Percentiles rank a stretch among this genome's conserved stretches.
These are phyloP conservation scores for Styphnolobium japonicum DNA, from an alignment of 306 rosid genomes.

Conservation along the genomic window DNA sequence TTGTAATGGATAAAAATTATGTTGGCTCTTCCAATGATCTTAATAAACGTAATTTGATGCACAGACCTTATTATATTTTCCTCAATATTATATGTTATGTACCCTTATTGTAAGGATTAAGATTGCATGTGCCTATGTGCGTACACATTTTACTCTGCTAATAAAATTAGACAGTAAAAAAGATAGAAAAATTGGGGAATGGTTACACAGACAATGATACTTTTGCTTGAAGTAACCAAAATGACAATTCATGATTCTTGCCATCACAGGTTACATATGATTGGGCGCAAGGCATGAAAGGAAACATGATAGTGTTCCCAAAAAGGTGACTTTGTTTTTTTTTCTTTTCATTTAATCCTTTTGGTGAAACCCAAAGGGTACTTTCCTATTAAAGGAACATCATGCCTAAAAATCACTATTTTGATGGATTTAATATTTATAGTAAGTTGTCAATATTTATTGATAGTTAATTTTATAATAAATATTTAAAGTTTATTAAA, in stretches of 20 bases:
- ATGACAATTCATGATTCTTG: constrained; percentile 22
- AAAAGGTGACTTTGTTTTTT: background rate
- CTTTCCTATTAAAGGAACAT: constrained; percentile 13
- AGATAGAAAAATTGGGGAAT: background rate
- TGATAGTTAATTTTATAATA: too few relatives aligned
- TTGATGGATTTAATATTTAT: too few relatives aligned
- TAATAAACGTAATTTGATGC: background rate
- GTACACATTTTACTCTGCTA: background rate
- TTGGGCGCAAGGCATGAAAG: constrained; percentile 34
- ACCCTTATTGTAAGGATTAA: background rate
- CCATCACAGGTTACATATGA: constrained; percentile 30
- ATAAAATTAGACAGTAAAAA: background rate
- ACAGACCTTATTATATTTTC: constrained; percentile 1
- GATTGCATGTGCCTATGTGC: constrained; percentile 29
- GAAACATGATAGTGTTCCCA: constrained; percentile 22
- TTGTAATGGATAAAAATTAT: constrained; percentile 21
- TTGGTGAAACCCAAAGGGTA: constrained; percentile 10
- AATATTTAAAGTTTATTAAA: too few relatives aligned
- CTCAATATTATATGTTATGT: constrained; percentile 8
- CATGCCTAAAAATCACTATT: background rate
- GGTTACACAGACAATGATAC: constrained; percentile 36
- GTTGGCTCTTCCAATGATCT: constrained; percentile 6
- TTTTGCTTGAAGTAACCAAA: constrained; percentile 37
- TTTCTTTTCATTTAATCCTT: constrained; percentile 15
- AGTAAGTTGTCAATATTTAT: too few relatives aligned